A percentile compares a stretch with the other conserved stretches of the same genome.
phyloP scores from a whole-genome alignment of 768 basidiomycete species.

The Solioccasus polychromus region DNA sequence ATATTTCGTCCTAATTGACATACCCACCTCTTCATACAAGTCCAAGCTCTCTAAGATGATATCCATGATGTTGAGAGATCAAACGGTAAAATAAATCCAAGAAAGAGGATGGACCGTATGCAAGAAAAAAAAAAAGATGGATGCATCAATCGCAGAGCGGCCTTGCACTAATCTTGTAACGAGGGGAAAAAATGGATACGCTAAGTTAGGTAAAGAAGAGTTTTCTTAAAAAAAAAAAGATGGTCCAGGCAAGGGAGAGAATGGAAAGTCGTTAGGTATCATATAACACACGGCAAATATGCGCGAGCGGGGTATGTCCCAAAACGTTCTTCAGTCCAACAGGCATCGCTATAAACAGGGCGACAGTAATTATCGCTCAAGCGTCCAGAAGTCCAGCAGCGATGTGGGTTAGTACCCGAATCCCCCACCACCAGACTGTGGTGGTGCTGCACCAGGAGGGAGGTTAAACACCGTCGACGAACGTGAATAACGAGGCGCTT shows the following conservation, averaged over 20 bases:
- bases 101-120: no score
- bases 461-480: slow-evolving; percentile 48
- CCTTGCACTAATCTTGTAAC: no score
- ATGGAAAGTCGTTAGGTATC: slow-evolving; percentile 11
- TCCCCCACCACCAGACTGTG: slow-evolving; percentile 38
- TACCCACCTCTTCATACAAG: no score
- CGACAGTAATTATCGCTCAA: slow-evolving; percentile 3
- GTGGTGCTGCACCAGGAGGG: slow-evolving; percentile 76
- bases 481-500: slow-evolving; percentile 66
- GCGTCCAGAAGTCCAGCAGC: slow-evolving; percentile 3
- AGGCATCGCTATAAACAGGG: slow-evolving; percentile 2
- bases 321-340: slow-evolving; percentile 10
- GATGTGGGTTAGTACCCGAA: slow-evolving; percentile 10
- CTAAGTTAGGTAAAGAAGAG: slow-evolving; percentile 10
- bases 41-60: no score
- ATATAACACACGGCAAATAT: slow-evolving; percentile 3
- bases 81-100: no score
- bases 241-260: slow-evolving; percentile 12
- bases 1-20: no score
- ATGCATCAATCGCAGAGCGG: no score
- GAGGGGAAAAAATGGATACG: no score
- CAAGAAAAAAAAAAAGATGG: no score
- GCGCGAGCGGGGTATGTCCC: not conserved
- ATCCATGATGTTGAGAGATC: no score
- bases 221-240: not conserved